Evolutionary conservation across 768 basidiomycete genomes (phyloP), one percentile per base, ranked within the genome.

Genomic region (Lentinula edodes): DNA sequence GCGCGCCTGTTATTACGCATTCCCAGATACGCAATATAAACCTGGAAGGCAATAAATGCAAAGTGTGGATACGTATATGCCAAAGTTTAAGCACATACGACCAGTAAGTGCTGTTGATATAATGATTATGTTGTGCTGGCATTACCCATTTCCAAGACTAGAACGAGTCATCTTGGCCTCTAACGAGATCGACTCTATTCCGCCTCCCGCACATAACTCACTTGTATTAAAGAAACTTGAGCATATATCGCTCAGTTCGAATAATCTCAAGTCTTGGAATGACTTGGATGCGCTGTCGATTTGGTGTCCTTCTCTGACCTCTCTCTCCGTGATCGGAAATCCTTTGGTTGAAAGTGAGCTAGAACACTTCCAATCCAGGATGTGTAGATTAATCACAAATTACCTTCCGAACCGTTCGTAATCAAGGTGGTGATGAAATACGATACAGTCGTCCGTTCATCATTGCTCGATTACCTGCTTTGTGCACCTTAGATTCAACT

Each of bases 281-380:
- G 81, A 80, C 63, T 72, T 94, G 52, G 89, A 93, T 70, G 79
- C 81, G 1, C 69, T 95, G 48, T 75, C 81, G 18, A 68, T 65
- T 16, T 93, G 91, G 91, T 85, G 86, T 65, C 91, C 92, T 15
- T 61, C 70, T 58, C 75, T 95, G 10, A 77, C 85, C 67, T 80
- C 80, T 15, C 76, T 94, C 41, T 79, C 82, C 50, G 65, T 91
- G 62, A 73, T 72, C 48, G 83, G 83, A 42, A 93, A 90, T 66
- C 86, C 90, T 6, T 69, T 94, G 42, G 72, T 81, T 42, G 76
- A 83, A 72, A 82, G 85, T 85, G 61, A 66, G 73, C 36, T 34
- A 12, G 18, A 41, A 5, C 28, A 8, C 32, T 42, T 18, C 5
- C 6, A 9, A 48, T 48, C 16, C 6, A 13, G 12, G 6, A 23